Evolutionary conservation across 202 grass and related monocot species (phyloP).

Genomic region (Setaria viridis): DNA sequence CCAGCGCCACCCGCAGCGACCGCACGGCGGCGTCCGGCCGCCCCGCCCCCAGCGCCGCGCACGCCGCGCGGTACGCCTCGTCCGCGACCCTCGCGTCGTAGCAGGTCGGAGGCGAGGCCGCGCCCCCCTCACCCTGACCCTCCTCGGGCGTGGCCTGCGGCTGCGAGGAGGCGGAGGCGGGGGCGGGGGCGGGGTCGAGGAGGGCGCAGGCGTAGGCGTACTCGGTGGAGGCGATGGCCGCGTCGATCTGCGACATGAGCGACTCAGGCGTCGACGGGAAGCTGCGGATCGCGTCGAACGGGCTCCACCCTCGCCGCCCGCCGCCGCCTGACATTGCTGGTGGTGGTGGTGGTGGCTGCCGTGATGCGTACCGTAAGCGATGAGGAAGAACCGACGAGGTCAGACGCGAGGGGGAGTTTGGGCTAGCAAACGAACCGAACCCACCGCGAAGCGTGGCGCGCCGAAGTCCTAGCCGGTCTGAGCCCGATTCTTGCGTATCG

Average conservation of each 20-base stretch:
- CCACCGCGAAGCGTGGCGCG: background rate
- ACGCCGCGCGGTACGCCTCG: constrained; percentile 86
- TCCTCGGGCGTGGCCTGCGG: background rate
- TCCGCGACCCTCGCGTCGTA: constrained; percentile 78
- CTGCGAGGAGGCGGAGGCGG: constrained; percentile 29
- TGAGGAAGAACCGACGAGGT: constrained; percentile 16
- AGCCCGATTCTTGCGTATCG: no score
- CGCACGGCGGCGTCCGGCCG: constrained; percentile 66
- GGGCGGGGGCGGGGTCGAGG: constrained; percentile 48
- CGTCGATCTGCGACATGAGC: constrained; percentile 96
- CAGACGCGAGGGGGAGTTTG: background rate
- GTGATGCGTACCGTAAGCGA: constrained; percentile 11
- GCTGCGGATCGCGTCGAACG: constrained; percentile 85
- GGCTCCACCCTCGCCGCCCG: constrained; percentile 70
- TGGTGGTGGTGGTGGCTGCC: background rate
- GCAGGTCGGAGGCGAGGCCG: constrained; percentile 27
- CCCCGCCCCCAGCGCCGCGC: constrained; percentile 75
- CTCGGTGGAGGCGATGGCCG: constrained; percentile 84
- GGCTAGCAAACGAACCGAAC: background rate
- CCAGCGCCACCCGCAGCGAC: constrained; percentile 75
- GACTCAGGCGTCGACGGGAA: constrained; percentile 79
- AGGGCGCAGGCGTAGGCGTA: constrained; percentile 69
- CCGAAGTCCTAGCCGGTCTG: background rate
- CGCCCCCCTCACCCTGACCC: constrained; percentile 24
- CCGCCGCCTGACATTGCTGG: constrained; percentile 41